Evolutionary conservation across 495 filamentous ascomycete species (phyloP), one percentile per base, ranked within the genome.

Genomic region (Podospora pseudoanserina): DNA sequence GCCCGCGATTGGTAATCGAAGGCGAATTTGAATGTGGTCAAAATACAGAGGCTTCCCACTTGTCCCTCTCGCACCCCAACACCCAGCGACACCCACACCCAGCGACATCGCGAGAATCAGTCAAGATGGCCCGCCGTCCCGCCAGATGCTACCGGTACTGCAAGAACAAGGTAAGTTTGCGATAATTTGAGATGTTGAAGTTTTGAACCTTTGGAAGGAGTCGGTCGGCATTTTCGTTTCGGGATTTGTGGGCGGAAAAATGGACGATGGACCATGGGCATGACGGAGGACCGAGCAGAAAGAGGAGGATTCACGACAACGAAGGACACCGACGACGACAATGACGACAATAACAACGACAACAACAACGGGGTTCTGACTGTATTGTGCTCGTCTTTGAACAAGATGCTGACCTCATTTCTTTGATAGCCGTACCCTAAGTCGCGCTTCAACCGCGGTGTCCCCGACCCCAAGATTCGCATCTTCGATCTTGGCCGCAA

Each of bases 401-500:
- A 49, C 28, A 62, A 18, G 67, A 67, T 58, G 71, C 79, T 81
- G 68, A 83, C 71, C 26, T 60, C 7, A 49, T 76, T 83, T 65
- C 75, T 65, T 49, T 61, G 57, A 63, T 74, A 97, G 92, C 93
- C 95, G 79, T 99, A 98, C 86, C 95, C 95, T 74, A 97, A 99
- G 90, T 97, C 92, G 71, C 92, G 95, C 71, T 99, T 97, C 91
- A 99, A 99, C 90, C 93, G 95, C 87, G 95, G 95, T 97, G 95
- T 99, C 73, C 95, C 95, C 79, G 94, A 98, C 85, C 91, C 93
- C 72, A 97, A 99, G 89, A 97, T 97, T 79, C 91, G 93, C 77
- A 98, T 99, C 89, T 99, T 96, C 88, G 95, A 99, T 86, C 90
- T 98, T 69, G 95, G 95, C 84, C 92, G 95, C 80, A 99, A 99